phyloP scores from a whole-genome alignment of 495 filamentous ascomycete species.

The Trichoderma gamsii region DNA sequence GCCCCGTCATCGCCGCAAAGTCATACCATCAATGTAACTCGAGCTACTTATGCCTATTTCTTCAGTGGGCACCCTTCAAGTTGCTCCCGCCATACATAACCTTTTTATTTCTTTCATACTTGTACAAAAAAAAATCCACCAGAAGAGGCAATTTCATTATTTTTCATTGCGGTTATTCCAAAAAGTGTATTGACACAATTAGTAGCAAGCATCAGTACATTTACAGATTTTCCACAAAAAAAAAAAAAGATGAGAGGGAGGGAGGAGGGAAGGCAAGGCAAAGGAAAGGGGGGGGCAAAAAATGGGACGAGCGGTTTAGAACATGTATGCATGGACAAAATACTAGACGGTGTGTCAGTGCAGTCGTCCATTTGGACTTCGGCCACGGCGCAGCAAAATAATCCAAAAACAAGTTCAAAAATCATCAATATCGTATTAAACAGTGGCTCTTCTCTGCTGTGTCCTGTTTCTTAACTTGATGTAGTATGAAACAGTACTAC shows the following conservation, averaged over 20 bases:
- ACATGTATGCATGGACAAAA: not conserved
- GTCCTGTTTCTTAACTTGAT: too few species aligned
- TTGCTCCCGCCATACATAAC: not conserved
- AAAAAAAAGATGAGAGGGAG: not conserved
- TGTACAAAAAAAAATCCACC: not conserved
- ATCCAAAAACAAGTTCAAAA: constrained; percentile 1
- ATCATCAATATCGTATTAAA: not conserved
- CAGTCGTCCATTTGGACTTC: not conserved
- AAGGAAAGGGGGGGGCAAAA: not conserved
- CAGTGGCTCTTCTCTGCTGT: not conserved
- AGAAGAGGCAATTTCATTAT: not conserved
- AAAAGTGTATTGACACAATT: not conserved
- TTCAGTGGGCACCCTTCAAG: not conserved
- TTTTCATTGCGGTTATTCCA: not conserved
- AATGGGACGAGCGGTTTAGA: not conserved
- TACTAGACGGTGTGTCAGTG: not conserved
- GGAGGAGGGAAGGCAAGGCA: not conserved
- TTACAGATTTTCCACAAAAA: not conserved
- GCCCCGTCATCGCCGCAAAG: not conserved
- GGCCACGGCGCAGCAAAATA: not conserved
- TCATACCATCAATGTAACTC: not conserved
- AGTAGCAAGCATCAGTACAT: constrained; percentile 8
- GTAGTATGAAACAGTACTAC: too few species aligned
- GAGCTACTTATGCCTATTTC: not conserved
- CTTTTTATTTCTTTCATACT: not conserved